Base-by-base conservation (phyloP, 164 flowering plant species). In the Aristolochia fimbriata region DNA sequence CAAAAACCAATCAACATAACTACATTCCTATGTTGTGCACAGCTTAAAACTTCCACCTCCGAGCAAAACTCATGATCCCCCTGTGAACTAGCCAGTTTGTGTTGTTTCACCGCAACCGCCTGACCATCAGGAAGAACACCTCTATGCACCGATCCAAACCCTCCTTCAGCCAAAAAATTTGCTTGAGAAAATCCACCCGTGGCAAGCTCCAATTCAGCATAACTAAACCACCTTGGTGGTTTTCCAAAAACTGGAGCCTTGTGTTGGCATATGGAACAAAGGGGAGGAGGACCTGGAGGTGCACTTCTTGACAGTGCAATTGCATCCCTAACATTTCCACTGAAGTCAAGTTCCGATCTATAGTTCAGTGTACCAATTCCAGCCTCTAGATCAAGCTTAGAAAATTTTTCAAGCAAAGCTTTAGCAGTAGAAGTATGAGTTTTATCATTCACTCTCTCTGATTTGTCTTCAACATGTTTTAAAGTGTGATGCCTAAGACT, bases 11-110 rank as follows among this genome's bases (percentile, higher is more conserved):
- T 86, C 62, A 93, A 76, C 88, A 82, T 78, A 51, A 93, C 98
- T 61, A 93, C 97, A 78, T 93, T 93, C 11, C 98, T 91, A 70
- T 93, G 98, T 58, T 93, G 98, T 51, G 97, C 98, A 68, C 98
- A 87, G 71, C 96, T 93, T 51, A 93, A 62, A 65, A 85, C 96
- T 76, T 87, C 94, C 51, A 93, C 97, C 75, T 93, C 98, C 0
- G 96, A 81, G 78, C 92, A 93, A 67, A 93, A 93, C 51, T 93
- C 98, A 51, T 22, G 67, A 71, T 93, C 97, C 45, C 97, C 97
- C 68, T 90, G 98, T 55, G 94, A 78, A 72, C 98, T 89, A 27
- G 96, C 97, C 60, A 76, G 56, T 71, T 87, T 93, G 67, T 87
- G 85, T 58, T 90, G 98, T 78, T 93, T 93, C 23, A 93, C 97